Evolutionary conservation across 2,329 filamentous ascomycete species (phyloP).

Genomic region (Aspergillus brasiliensis): DNA sequence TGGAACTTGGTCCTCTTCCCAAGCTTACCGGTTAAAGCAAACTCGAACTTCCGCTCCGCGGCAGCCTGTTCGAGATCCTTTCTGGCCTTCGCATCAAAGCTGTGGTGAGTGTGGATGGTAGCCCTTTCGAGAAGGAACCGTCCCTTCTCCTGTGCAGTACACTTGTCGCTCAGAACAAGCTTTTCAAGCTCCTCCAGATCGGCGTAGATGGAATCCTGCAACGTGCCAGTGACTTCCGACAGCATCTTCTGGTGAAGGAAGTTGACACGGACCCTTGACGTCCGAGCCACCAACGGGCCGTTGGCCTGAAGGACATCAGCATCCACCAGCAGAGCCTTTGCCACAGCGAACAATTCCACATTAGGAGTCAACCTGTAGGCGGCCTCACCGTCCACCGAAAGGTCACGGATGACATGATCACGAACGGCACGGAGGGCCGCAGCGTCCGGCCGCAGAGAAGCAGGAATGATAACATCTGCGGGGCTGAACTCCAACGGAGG

Average conservation of each 20-base stretch:
- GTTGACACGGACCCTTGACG: conserved; percentile 70
- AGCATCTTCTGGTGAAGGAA: conserved; percentile 72
- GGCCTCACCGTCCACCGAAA: conserved; percentile 81
- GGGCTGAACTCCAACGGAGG: conserved; percentile 69
- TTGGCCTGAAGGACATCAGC: conserved; percentile 48
- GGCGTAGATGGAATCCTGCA: conserved; percentile 63
- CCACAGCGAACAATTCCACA: conserved; percentile 80
- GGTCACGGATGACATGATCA: conserved; percentile 64
- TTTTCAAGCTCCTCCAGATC: conserved; percentile 58
- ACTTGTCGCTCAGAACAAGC: conserved; percentile 28
- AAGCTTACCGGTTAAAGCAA: conserved; percentile 80
- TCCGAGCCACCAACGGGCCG: conserved; percentile 49
- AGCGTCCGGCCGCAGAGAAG: conserved; percentile 37
- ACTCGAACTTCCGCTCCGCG: conserved; percentile 69
- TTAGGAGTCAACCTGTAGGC: conserved; percentile 82
- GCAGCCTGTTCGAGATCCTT: conserved; percentile 71
- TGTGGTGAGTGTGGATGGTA: conserved; percentile 80
- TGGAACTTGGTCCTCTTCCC: conserved; percentile 63
- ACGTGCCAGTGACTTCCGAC: conserved; percentile 60
- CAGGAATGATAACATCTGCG: conserved; percentile 53
- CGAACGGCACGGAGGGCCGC: conserved; percentile 51
- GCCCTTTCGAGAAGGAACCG: conserved; percentile 80
- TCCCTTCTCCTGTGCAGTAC: conserved; percentile 56
- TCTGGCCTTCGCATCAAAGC: conserved; percentile 73
- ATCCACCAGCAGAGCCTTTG: conserved; percentile 61